Evolutionary conservation across 345 rosid genomes (phyloP).

Genomic region (Pugionium cornutum): DNA sequence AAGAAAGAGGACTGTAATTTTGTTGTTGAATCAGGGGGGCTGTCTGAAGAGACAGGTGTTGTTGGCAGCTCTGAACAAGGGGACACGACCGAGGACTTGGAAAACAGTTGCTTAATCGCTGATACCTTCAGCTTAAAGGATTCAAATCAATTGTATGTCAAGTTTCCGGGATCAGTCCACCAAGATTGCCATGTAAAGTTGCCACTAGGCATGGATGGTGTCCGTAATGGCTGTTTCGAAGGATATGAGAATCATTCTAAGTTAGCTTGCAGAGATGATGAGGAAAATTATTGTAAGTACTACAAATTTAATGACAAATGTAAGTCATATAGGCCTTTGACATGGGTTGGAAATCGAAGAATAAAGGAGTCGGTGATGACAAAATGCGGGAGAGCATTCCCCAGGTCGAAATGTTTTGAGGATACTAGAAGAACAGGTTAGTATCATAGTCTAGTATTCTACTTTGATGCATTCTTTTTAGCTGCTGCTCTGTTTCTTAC

Average conservation of each 20-base stretch:
- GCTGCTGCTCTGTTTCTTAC: conserved; percentile 21
- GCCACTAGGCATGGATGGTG: conserved; percentile 33
- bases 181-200: conserved; percentile 44
- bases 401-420: conserved; percentile 60
- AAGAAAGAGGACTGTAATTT: conserved; percentile 27
- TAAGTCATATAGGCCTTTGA: conserved; percentile 62
- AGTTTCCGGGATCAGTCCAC: conserved; percentile 43
- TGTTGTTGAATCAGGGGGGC: conserved; percentile 38
- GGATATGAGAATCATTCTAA: conserved; percentile 52
- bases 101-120: conserved; percentile 35
- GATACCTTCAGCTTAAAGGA: conserved; percentile 42
- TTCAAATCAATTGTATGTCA: conserved; percentile 37
- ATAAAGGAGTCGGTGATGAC: conserved; percentile 60
- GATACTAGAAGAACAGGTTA: conserved; percentile 57
- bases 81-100: conserved; percentile 34
- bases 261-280: conserved; percentile 74
- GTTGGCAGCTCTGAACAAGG: conserved; percentile 34
- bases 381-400: conserved; percentile 67
- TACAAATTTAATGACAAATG: conserved; percentile 51
- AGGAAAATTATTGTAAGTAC: conserved; percentile 61
- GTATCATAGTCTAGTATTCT: conserved; percentile 27
- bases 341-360: conserved; percentile 56
- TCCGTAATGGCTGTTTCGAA: conserved; percentile 47
- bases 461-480: conserved; percentile 10
- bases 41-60: conserved; percentile 40